Percentiles rank a stretch among this genome's conserved stretches.
Conservation (phyloP, 768 basidiomycete genomes). For the Naganishia vishniacii region DNA sequence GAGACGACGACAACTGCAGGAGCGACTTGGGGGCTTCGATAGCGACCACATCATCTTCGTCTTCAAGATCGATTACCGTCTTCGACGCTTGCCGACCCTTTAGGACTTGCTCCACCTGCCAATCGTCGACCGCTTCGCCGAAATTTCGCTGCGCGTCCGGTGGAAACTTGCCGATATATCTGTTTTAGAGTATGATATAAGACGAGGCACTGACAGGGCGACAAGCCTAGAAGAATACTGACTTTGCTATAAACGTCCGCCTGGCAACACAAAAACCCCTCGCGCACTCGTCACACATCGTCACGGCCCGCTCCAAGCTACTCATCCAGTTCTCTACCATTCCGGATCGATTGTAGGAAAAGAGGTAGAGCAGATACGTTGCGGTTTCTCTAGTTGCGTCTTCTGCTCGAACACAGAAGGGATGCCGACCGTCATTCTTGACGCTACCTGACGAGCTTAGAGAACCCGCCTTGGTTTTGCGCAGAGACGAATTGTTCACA, state of each 20-base stretch:
- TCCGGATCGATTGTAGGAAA: conserved; percentile 61
- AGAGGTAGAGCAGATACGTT: conserved; percentile 72
- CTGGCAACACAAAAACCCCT: conserved; percentile 63
- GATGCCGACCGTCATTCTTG: not conserved
- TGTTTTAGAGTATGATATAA: conserved; percentile 46
- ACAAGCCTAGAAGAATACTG: conserved; percentile 47
- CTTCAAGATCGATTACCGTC: conserved; percentile 18
- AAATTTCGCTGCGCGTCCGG: conserved; percentile 57
- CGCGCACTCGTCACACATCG: conserved; percentile 66
- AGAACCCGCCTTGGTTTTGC: not conserved
- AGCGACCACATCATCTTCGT: conserved; percentile 4
- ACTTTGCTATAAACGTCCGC: conserved; percentile 64
- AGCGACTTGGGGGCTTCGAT: not conserved
- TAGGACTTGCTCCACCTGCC: conserved; percentile 60
- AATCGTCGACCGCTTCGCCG: conserved; percentile 60
- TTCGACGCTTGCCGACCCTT: conserved; percentile 3
- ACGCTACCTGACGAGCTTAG: not conserved
- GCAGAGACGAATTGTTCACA: conserved; percentile 30
- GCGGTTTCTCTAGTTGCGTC: conserved; percentile 55
- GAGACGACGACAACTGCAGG: conserved; percentile 35
- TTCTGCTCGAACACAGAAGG: not conserved
- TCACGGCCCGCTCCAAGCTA: conserved; percentile 57
- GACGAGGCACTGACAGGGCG: not conserved
- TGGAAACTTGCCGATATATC: conserved; percentile 68
- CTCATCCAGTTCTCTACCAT: conserved; percentile 63